Base-by-base conservation (phyloP, 495 filamentous ascomycete species). In the Pyrenula massariospora region DNA sequence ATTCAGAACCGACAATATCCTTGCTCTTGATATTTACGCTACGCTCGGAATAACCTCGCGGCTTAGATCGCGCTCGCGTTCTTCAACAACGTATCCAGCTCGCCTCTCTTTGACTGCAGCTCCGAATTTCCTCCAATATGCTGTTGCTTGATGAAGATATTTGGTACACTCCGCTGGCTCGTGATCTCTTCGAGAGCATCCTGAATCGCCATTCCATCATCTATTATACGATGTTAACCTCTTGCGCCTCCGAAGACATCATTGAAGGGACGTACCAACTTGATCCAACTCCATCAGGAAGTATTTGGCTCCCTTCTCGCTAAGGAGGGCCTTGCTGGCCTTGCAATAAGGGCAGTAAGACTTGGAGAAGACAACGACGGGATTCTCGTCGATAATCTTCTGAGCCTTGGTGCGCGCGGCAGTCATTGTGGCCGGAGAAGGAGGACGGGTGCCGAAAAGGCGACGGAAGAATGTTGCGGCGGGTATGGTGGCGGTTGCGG, bases 111-210 rank as follows among this genome's bases (percentile, higher is more conserved):
- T 1, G 69, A 5, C 74, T 96, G 89, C 57, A 98, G 70, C 64
- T 97, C 94, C 3, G 90, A 95, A 81, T 97, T 96, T 53, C 93
- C 93, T 47, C 93, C 92, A 67, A 99, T 93, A 72, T 96, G 93
- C 70, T 90, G 70, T 77, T 91, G 69, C 61, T 71, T 70, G 74
- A 99, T 96, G 77, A 85, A 99, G 74, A 96, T 88, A 73, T 95
- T 96, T 55, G 93, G 93, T 8, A 99, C 93, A 58, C 86, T 91
- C 63, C 82, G 73, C 78, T 99, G 94, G 63, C 74, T 71, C 48
- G 83, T 88, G 60, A 97, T 83, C 63, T 94, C 84, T 42, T 73
- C 61, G 57, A 99, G 85, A 19, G 92, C 91, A 58, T 77, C 71
- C 73, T 99, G 93, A 68, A 99, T 82, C 5, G 77, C 92, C 54